Base-by-base conservation (phyloP, 2,329 filamentous ascomycete genomes). In the Cladophialophora bantiana region DNA sequence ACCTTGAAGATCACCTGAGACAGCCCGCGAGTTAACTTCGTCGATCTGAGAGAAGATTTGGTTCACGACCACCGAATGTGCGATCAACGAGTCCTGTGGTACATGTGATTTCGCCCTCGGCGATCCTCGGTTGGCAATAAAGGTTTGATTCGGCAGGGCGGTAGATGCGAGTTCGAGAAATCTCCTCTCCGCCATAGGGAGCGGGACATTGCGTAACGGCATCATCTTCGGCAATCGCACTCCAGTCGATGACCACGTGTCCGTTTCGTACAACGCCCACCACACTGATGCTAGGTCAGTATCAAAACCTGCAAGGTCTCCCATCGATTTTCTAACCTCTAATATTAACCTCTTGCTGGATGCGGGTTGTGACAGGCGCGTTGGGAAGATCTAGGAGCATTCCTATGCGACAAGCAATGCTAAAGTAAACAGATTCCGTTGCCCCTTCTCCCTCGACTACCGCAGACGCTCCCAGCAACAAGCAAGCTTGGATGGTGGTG, bases 231-330 rank as follows among this genome's bases (percentile, higher is more conserved):
- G 45, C 20, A 50, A 12, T 50, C 45, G 45, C 18, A 26, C 18
- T 20, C 45, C 45, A 4, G 45, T 50, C 18, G 45, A 50, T 10
- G 45, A 50, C 45, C 45, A 50, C 26, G 45, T 64, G 13, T 74
- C 66, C 12, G 74, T 70, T 1, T 68, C 54, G 7, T 70, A 73
- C 12, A 64, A 50, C 36, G 80, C 72, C 57, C 77, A 74, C 9
- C 76, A 73, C 10, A 77, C 77, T 9, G 79, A 67, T 6, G 75
- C 72, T 1, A 79, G 70, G 3, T 78, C 78, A 12, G 75, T 74
- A 1, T 77, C 77, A 10, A 74, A 78, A 81, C n/a, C 77, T 73
- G 59, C 80, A 78, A 52, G 79, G 77, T 78, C 80, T 80, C 66
- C 75, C 78, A 3, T 80, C 68, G 2, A 77, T 74, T 78, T 78